Percentiles rank a stretch among this genome's conserved stretches.
Evolutionary conservation across 1,139 yeast genomes (phyloP).

Genomic region (Kodamaea alishanica): DNA sequence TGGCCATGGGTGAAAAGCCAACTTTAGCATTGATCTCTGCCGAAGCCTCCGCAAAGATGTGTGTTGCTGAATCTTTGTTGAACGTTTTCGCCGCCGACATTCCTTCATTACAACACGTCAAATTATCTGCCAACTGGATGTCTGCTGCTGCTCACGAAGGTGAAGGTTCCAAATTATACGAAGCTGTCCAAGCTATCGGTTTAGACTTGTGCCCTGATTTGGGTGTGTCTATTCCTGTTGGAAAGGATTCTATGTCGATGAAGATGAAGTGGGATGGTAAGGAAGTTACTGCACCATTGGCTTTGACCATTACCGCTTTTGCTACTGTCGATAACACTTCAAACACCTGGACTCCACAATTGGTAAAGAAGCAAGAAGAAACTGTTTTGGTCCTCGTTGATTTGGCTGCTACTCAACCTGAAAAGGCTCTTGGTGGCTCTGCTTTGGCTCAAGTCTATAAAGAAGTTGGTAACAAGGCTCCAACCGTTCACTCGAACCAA

Average conservation of each 20-base stretch:
- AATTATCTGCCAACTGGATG: constrained; percentile 99
- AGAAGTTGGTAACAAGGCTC: constrained; percentile 78
- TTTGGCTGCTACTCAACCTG: constrained; percentile 53
- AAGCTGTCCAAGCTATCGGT: constrained; percentile 96
- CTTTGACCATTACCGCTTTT: constrained; percentile 90
- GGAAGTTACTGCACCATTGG: constrained; percentile 91
- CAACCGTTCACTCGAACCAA: constrained; percentile 71
- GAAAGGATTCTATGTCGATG: constrained; percentile 99
- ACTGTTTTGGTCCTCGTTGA: constrained; percentile 78
- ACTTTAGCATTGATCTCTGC: constrained; percentile 84
- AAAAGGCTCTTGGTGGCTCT: constrained; percentile 81
- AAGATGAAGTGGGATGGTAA: constrained; percentile 95
- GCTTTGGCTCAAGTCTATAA: constrained; percentile 92
- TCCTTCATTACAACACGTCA: constrained; percentile 67
- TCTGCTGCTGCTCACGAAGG: constrained; percentile 94
- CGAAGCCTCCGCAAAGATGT: constrained; percentile 94
- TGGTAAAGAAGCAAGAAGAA: constrained; percentile 45
- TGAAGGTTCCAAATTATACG: constrained; percentile 92
- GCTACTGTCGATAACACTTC: constrained; percentile 82
- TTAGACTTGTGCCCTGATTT: constrained; percentile 90
- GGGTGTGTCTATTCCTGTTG: constrained; percentile 93
- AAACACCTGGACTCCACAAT: constrained; percentile 93
- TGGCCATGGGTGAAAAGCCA: constrained; percentile 98
- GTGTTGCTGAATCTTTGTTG: constrained; percentile 91
- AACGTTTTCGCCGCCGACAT: constrained; percentile 91